phyloP scores from a whole-genome alignment of 352 stramenopile species.

The Globisporangium carolinianum region DNA sequence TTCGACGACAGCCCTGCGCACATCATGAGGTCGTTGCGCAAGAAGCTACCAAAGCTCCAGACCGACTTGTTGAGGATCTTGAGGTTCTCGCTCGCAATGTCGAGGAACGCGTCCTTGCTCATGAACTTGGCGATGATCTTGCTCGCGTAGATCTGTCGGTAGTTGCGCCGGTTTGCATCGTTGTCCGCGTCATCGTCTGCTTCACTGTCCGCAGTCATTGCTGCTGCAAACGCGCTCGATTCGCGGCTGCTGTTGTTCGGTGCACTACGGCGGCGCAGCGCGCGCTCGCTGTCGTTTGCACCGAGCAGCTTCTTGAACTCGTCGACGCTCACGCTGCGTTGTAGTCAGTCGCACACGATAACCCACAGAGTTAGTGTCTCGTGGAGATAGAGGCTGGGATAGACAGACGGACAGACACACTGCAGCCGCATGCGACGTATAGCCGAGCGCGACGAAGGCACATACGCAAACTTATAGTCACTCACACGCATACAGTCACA shows the following conservation, averaged over 20 bases:
- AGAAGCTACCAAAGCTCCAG: constrained; percentile 63
- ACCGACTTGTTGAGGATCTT: constrained; percentile 78
- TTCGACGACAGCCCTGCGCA: constrained; percentile 67
- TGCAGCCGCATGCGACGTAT: not conserved
- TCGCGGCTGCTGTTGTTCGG: not conserved
- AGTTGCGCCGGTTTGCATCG: constrained; percentile 13
- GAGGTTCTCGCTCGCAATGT: constrained; percentile 74
- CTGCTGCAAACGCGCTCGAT: constrained; percentile 6
- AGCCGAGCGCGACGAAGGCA: no score
- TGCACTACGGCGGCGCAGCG: not conserved
- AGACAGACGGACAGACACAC: not conserved
- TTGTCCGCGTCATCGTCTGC: constrained; percentile 5
- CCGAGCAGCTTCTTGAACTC: constrained; percentile 81
- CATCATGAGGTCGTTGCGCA: constrained; percentile 71
- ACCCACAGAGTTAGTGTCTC: no score
- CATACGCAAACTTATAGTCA: no score
- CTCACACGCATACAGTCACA: constrained; percentile 1
- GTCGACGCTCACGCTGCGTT: constrained; percentile 63
- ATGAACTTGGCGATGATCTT: constrained; percentile 88
- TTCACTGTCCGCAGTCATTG: not conserved
- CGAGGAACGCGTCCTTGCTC: constrained; percentile 70
- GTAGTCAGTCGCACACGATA: not conserved
- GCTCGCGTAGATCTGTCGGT: constrained; percentile 65
- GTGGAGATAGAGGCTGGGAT: not conserved
- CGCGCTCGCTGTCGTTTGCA: constrained; percentile 4